A percentile compares a stretch with the other conserved stretches of the same genome.
Evolutionary conservation across 768 basidiomycete genomes (phyloP).

Genomic region (Calocybe gangraenosa): DNA sequence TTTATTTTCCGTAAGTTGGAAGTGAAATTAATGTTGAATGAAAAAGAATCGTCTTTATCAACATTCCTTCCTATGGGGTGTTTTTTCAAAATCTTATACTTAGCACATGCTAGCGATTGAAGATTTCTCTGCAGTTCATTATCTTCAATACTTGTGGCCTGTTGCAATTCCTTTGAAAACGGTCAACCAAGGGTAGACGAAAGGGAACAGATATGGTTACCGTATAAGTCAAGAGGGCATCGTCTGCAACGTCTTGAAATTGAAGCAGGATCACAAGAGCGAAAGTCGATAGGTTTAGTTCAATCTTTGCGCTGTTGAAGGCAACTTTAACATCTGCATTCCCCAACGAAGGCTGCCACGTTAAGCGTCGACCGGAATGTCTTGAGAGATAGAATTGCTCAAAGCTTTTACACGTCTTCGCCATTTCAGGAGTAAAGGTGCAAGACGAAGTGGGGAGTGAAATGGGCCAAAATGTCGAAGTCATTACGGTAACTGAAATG

Average conservation of each 20-base stretch:
- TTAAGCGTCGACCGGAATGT: conserved; percentile 86
- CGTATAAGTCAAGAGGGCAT: conserved; percentile 71
- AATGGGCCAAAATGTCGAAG: conserved; percentile 96
- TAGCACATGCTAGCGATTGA: conserved; percentile 94
- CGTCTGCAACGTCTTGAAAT: conserved; percentile 70
- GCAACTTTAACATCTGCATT: conserved; percentile 82
- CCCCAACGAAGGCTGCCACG: conserved; percentile 89
- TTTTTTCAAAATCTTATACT: conserved; percentile 89
- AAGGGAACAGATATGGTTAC: conserved; percentile 34
- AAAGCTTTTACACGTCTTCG: conserved; percentile 68
- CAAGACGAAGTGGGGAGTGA: conserved; percentile 61
- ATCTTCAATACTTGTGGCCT: conserved; percentile 70
- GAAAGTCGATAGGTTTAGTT: conserved; percentile 89
- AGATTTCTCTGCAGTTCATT: conserved; percentile 85
- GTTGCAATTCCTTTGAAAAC: conserved; percentile 72
- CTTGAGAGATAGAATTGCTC: conserved; percentile 86
- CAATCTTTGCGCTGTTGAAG: conserved; percentile 80
- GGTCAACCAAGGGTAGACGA: neutral
- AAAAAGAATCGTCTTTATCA: conserved; percentile 70
- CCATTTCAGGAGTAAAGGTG: conserved; percentile 60
- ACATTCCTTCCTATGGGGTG: conserved; percentile 87
- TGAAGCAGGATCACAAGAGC: conserved; percentile 83
- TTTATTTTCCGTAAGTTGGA: conserved; percentile 87
- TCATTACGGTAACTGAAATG: conserved; percentile 88
- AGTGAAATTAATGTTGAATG: conserved; percentile 82